A percentile compares a stretch with the other conserved stretches of the same genome.
Conservation (phyloP, 1,139 yeast genomes). For the Geotrichum australiense region DNA sequence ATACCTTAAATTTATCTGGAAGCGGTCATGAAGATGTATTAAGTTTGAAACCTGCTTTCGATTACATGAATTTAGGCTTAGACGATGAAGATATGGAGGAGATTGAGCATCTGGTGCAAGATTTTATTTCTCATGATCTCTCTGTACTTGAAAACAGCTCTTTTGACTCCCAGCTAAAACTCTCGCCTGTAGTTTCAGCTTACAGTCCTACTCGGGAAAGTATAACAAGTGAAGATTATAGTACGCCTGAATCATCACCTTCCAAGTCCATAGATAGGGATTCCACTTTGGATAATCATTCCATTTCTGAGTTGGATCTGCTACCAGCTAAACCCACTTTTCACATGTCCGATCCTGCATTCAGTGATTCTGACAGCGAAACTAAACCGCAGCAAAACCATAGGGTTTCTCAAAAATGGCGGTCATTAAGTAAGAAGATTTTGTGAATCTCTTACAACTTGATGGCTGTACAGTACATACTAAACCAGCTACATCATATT, state of each 20-base stretch:
- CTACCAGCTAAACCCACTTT: neutral
- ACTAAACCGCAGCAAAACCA: neutral
- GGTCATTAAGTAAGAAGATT: neutral
- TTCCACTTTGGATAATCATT: neutral
- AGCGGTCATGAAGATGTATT: neutral
- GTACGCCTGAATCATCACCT: too few species aligned
- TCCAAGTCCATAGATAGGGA: neutral
- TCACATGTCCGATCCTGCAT: slow-evolving; percentile 3
- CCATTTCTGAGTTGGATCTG: neutral
- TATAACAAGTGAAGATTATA: too few species aligned
- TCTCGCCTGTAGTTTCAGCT: neutral
- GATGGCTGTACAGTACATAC: too few species aligned
- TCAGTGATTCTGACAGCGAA: slow-evolving; percentile 2
- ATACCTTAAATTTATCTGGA: slow-evolving; percentile 1
- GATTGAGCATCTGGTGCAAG: neutral
- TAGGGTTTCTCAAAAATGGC: neutral
- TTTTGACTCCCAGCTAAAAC: slow-evolving; percentile 1
- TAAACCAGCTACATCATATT: too few species aligned
- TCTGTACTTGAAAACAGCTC: slow-evolving; percentile 2
- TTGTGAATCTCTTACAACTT: too few species aligned
- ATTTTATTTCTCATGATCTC: slow-evolving; percentile 1
- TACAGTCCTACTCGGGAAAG: too few species aligned
- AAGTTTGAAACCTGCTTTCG: neutral
- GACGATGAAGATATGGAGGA: neutral
- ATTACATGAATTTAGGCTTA: neutral